These are phyloP conservation scores for Myriosclerotinia curreyana DNA, from an alignment of 2,329 filamentous ascomycete genomes.

Conservation along the genomic window DNA sequence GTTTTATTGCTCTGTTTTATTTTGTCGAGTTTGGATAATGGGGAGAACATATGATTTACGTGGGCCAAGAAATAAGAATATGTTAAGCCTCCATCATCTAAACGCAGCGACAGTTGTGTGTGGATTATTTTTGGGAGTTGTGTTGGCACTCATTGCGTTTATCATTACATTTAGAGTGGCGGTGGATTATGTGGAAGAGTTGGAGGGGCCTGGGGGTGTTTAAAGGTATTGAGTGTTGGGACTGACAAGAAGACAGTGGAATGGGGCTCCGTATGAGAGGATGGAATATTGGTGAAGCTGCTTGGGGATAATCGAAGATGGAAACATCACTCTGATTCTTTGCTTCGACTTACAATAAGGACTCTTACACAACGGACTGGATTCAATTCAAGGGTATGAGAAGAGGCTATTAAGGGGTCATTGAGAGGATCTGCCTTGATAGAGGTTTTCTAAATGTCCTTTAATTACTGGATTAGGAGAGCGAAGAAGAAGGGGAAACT, in stretches of 20 bases:
- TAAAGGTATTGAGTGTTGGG: background rate
- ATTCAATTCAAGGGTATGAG: background rate
- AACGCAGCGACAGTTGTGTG: conserved; percentile 14
- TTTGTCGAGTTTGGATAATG: background rate
- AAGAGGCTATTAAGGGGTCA: background rate
- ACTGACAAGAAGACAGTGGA: too few species aligned
- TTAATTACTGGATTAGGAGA: too few species aligned
- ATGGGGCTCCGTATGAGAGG: background rate
- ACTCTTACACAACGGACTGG: background rate
- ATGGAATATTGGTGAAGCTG: background rate
- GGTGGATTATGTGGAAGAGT: conserved; percentile 5
- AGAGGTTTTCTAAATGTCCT: background rate
- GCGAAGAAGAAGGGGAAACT: background rate
- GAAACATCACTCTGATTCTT: background rate
- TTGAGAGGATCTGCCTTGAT: background rate
- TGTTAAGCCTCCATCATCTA: conserved; percentile 16
- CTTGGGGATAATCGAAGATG: background rate
- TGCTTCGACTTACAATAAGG: background rate
- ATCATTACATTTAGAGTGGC: conserved; percentile 18
- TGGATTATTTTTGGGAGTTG: conserved; percentile 16
- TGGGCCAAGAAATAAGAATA: conserved; percentile 7
- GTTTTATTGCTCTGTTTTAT: background rate
- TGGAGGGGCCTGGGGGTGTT: conserved; percentile 2
- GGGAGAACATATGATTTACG: conserved; percentile 1
- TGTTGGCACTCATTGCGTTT: conserved; percentile 11